Evolutionary conservation across 495 filamentous ascomycete species (phyloP), one percentile per base, ranked within the genome.

Genomic region (Penicillium goetzii): DNA sequence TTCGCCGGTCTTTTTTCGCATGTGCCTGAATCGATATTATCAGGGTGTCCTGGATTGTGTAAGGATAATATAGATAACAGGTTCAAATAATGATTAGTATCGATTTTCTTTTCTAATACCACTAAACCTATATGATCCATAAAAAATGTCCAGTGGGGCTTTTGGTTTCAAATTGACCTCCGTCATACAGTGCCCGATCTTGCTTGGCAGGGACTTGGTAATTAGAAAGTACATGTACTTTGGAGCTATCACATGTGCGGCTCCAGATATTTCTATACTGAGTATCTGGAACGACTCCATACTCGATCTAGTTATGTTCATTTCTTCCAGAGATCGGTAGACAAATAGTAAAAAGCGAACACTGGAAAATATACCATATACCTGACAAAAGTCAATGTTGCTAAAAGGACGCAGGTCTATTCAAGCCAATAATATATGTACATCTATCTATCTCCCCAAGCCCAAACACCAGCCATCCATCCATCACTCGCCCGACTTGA

Each of bases 401-500:
- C 41, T 21, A 10, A 43, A 43, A 21, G 41, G 0, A 43, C 41
- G 15, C 38, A 41, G 17, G 41, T 43, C 41, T 43, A 21, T 21
- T 43, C 14, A 4, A 43, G 10, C 8, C 19, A n/a, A 43, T 19
- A 9, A 21, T 47, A 8, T 47, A 47, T 23, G 6, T 47, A 47
- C 52, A 34, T 38, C 52, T 34, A 15, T 51, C 7, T 14, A 25
- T 55, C 17, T 38, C 21, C n/a, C n/a, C n/a, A n/a, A n/a, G n/a
- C n/a, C n/a, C 3, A 1, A 23, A 26, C 17, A n/a, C 11, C 1
- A 3, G 17, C 50, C 14, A 23, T 7, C 2, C 30, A 32, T 3
- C 30, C 14, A 19, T 21, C 12, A 55, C 32, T 43, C 55, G 59
- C 40, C 67, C 17, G 12, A 61, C 43, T 60, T 65, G 36, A 67